Evolutionary conservation across 345 rosid genomes (phyloP), one percentile per base, ranked within the genome.

Genomic region (Orychophragmus violaceus): DNA sequence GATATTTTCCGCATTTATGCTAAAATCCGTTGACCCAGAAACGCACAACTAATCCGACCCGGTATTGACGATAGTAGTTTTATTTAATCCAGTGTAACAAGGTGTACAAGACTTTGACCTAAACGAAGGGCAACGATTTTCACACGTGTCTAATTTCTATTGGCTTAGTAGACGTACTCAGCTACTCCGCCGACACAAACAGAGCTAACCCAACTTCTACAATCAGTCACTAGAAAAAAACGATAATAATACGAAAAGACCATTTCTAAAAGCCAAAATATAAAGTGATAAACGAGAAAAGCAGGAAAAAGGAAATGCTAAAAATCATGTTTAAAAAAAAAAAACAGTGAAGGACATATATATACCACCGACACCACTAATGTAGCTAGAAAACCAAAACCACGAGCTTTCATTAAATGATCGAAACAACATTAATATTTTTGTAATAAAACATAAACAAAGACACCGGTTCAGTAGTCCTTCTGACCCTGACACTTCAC

Each of bases 351-450:
- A 56, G 6, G 42, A 5, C 53, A 53, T 53, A n/a, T n/a, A n/a
- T 21, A 69, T 71, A 69, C 88, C 91, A 90, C 97, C 97, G 97
- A 90, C 97, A 88, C 78, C 68, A 58, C 28, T 55, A 48, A 75
- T 68, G 69, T 2, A 74, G 62, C 64, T 66, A 51, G n/a, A 23
- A 62, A 68, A 67, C 78, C 69, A 53, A 61, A 74, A 62, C 74
- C 77, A 73, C 77, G 77, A 73, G 77, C 72, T 73, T 12, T 36
- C 74, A 74, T 46, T 68, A 7, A 68, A 74, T 68, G 64, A 54
- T 33, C 49, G 8, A 53, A 36, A 44, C 59, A 30, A 55, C 74
- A 74, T 61, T 61, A 44, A 73, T n/a, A 6, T 21, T 28, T 70
- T 64, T 41, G 14, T 5, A 25, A 7, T 8, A 70, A 35, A 39